Base-by-base conservation (phyloP, 257 asterid genomes). In the Capsicum baccatum region DNA sequence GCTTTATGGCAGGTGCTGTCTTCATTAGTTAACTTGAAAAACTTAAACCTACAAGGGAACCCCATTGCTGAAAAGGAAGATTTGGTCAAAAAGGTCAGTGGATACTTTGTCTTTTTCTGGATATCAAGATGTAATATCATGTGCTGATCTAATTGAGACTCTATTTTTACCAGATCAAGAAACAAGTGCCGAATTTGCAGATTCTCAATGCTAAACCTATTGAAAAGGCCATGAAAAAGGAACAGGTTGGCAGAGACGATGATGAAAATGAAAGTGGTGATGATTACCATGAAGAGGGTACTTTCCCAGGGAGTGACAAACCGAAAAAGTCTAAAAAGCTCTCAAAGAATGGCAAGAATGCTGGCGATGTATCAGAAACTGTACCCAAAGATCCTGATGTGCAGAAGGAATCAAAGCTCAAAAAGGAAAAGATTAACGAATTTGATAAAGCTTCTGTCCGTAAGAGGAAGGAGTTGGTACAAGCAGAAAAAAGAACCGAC, bases 1-100 rank as follows among this genome's bases (percentile, higher is more conserved):
- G 60, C 89, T 79, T 80, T 85, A 69, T 69, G 83, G 8, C 85
- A 96, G 98, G 97, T 89, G 89, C 93, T 96, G 50, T 87, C 97
- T 69, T 87, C 97, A 8, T 86, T 96, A 71, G 86, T 92, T 86
- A 83, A 90, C 84, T 83, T 96, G 91, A 95, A 86, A 91, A 96
- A 90, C 87, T 86, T 96, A 86, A 96, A 96, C 91, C 93, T 96
- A 54, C 95, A 89, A 83, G 99, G 99, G 64, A 96, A 96, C 87
- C 98, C 97, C 11, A 63, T 96, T 80, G 92, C 96, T 80, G 98
- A 92, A 79, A 92, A 88, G 88, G 96, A 93, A 83, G 87, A 85
- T 64, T 85, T 93, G 79, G 89, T 42, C 50, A 91, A 86, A 87
- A 96, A 94, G 92, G 99, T 96, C 85, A 83, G 90, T 83, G 70